Evolutionary conservation across 2,329 filamentous ascomycete genomes (phyloP).

Genomic region (Chrysosporium keratinophilum): DNA sequence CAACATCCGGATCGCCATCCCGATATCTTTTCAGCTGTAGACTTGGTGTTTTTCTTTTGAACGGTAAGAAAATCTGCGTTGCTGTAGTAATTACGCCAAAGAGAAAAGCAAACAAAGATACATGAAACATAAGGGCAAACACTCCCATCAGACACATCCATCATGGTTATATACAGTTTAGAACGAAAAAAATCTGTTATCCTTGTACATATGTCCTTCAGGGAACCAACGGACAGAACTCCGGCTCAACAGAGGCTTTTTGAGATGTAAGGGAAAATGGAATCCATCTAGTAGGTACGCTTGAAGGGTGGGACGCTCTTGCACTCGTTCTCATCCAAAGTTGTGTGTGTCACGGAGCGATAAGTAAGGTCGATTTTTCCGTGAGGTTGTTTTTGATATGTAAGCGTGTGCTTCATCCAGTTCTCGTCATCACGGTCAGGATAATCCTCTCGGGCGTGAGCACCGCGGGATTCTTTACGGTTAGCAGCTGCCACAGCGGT

Average conservation of each 20-base stretch:
- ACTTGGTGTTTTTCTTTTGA: background rate
- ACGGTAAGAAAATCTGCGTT: background rate
- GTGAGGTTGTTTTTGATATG: slow-evolving; percentile 88
- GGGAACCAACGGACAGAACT: slow-evolving; percentile 4
- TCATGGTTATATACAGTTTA: slow-evolving; percentile 12
- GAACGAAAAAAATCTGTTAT: slow-evolving; percentile 9
- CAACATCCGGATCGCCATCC: no score
- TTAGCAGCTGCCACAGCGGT: slow-evolving; percentile 83
- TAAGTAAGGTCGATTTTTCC: slow-evolving; percentile 78
- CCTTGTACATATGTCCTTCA: slow-evolving; percentile 6
- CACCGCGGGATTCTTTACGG: slow-evolving; percentile 93
- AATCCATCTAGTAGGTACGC: slow-evolving; percentile 41
- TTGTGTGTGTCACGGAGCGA: slow-evolving; percentile 68
- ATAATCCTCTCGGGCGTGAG: slow-evolving; percentile 92
- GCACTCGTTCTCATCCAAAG: slow-evolving; percentile 92
- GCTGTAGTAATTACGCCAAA: background rate
- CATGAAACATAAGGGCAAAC: background rate
- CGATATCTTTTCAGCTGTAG: no score
- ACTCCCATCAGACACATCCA: slow-evolving; percentile 9
- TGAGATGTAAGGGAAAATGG: background rate
- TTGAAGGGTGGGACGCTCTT: slow-evolving; percentile 94
- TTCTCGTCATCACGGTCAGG: slow-evolving; percentile 89
- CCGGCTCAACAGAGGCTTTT: slow-evolving; percentile 8
- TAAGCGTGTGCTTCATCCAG: slow-evolving; percentile 99
- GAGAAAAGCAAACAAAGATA: background rate